Base-by-base conservation (phyloP, 495 filamentous ascomycete species). In the Podospora australis region DNA sequence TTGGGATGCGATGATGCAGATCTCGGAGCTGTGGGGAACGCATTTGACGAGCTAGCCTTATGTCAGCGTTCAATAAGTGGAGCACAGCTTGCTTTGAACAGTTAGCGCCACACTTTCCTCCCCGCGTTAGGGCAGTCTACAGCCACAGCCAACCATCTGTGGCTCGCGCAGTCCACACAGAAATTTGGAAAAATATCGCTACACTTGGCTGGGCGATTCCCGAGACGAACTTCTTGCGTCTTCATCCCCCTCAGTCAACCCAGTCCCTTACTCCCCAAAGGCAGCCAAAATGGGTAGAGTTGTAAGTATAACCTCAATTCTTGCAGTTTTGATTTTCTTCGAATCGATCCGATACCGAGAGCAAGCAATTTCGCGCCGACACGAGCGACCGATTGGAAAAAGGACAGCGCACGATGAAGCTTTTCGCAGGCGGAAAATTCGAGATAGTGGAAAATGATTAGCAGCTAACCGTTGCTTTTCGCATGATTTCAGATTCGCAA, bases 401-500 rank as follows among this genome's bases (percentile, higher is more conserved):
- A 48, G 41, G 30, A 41, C 4, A n/a, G 13, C 34, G 13, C 17
- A 10, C 34, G 34, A n/a, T 10, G 19, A 41, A 41, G 11, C 13
- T 41, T 21, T 16, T 6, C 20, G 22, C 13, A 16, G 13, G 32
- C 26, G 35, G 50, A 48, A 28, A 23, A 43, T 30, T 23, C 16
- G 28, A 35, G 44, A 44, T 47, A 34, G 28, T 23, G 36, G 46
- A 39, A 39, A 23, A 22, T 48, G 44, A 44, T 23, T 34, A 21
- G 42, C 30, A 54, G 59, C 64, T 67, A 51, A 63, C 53, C 17
- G 14, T 42, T 49, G 44, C 51, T 64, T 57, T 56, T 59, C n/a
- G 10, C n/a, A 43, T 35, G 48, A 48, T 30, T 63, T 43, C 53
- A 73, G 70, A 97, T 97, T 73, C 85, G 88, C 73, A 95, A 94